Conservation (phyloP, 2,329 filamentous ascomycete genomes). For the Sclerotinia sclerotiorum region DNA sequence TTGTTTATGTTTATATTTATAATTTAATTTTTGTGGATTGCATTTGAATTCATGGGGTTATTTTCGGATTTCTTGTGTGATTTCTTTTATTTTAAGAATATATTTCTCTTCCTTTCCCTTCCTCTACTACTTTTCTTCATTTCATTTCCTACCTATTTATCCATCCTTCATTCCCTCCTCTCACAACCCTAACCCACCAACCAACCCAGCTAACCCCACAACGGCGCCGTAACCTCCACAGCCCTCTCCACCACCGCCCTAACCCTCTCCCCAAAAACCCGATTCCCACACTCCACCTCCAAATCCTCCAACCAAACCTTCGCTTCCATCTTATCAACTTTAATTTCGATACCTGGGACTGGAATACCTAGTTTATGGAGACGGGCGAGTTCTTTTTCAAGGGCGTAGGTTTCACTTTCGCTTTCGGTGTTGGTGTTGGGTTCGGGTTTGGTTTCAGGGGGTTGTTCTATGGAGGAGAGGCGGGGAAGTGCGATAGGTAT, state of each 20-base stretch:
- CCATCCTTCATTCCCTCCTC: too few species aligned
- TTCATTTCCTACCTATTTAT: too few species aligned
- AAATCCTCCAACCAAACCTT: constrained; percentile 90
- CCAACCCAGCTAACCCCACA: constrained; percentile 45
- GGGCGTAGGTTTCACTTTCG: constrained; percentile 32
- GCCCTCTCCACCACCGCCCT: constrained; percentile 86
- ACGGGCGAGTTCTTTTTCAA: constrained; percentile 68
- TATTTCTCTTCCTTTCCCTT: too few species aligned
- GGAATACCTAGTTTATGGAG: constrained; percentile 84
- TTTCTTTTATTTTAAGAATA: too few species aligned
- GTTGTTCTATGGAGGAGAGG: constrained; percentile 39
- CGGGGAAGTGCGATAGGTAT: constrained; percentile 70
- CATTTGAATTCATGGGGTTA: too few species aligned
- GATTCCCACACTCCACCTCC: constrained; percentile 82
- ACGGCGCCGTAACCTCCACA: constrained; percentile 79
- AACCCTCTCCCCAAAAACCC: constrained; percentile 78
- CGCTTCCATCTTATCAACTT: constrained; percentile 82
- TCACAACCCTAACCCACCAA: background rate
- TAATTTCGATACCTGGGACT: constrained; percentile 83
- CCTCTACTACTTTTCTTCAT: too few species aligned
- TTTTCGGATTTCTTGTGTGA: too few species aligned
- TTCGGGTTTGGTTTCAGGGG: constrained; percentile 19
- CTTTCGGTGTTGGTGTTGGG: constrained; percentile 4
- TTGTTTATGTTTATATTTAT: too few species aligned
- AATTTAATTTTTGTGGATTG: too few species aligned